These are phyloP conservation scores for Pisolithus orientalis DNA, from an alignment of 768 basidiomycete genomes.

Conservation along the genomic window DNA sequence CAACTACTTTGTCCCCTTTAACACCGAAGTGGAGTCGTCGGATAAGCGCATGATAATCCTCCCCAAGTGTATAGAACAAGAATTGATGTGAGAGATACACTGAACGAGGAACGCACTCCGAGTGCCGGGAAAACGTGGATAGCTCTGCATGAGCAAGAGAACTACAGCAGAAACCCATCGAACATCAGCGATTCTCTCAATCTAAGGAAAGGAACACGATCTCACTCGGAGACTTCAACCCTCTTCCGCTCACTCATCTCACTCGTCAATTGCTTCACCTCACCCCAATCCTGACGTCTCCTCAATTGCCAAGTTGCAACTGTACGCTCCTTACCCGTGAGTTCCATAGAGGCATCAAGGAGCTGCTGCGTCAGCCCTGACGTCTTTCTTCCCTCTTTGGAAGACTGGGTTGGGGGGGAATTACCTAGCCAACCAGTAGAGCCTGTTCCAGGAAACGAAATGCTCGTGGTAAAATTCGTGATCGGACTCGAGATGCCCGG, in stretches of 20 bases:
- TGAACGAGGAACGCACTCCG: constrained; percentile 57
- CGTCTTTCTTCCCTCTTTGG: constrained; percentile 25
- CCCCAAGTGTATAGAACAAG: constrained; percentile 66
- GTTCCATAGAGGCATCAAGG: constrained; percentile 30
- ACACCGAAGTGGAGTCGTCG: constrained; percentile 58
- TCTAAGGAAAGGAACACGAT: background rate
- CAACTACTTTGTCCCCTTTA: constrained; percentile 54
- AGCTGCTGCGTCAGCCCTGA: constrained; percentile 32
- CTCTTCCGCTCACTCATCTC: constrained; percentile 6
- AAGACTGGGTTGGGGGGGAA: constrained; percentile 18
- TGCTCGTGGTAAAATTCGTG: constrained; percentile 43
- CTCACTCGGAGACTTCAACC: constrained; percentile 3
- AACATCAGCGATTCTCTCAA: background rate
- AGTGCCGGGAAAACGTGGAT: constrained; percentile 59
- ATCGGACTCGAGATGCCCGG: constrained; percentile 19
- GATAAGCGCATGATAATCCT: constrained; percentile 77
- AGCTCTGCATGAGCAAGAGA: constrained; percentile 80
- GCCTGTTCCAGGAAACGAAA: constrained; percentile 54
- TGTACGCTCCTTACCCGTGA: constrained; percentile 32
- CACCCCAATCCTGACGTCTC: constrained; percentile 45
- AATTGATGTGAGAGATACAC: constrained; percentile 87
- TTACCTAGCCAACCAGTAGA: constrained; percentile 32
- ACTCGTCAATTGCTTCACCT: constrained; percentile 35
- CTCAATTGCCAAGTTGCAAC: constrained; percentile 66
- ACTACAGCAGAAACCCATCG: background rate